Percentiles rank a stretch among this genome's conserved stretches.
Conservation (phyloP, 2,329 filamentous ascomycete species). For the Geosmithia putterillii region DNA sequence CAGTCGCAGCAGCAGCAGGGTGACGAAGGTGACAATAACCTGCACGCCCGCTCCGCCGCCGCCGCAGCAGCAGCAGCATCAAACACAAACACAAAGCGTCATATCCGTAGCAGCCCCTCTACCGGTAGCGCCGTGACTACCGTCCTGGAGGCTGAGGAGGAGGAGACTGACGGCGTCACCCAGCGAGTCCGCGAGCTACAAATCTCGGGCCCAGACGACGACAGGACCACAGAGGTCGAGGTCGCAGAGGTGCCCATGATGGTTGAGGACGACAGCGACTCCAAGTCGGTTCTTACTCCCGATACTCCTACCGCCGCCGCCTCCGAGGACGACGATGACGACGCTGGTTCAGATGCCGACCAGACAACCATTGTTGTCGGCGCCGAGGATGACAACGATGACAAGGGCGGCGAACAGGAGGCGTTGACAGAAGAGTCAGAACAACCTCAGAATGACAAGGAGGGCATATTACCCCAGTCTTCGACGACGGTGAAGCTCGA, state of each 20-base stretch:
- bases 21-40: slow-evolving; percentile 29
- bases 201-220: slow-evolving; percentile 41
- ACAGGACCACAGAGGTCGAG: slow-evolving; percentile 22
- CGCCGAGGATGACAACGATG: neutral
- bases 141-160: slow-evolving; percentile 73
- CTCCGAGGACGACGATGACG: slow-evolving; percentile 4
- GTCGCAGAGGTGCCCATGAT: slow-evolving; percentile 27
- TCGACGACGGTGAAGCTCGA: neutral
- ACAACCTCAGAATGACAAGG: too few relatives aligned
- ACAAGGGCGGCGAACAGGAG: neutral
- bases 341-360: slow-evolving; percentile 2
- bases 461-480: neutral
- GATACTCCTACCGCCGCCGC: neutral
- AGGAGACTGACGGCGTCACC: slow-evolving; percentile 40
- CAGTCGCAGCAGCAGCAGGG: slow-evolving; percentile 5
- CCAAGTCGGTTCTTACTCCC: neutral
- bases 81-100: slow-evolving; percentile 64
- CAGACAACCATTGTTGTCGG: slow-evolving; percentile 12
- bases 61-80: too few relatives aligned
- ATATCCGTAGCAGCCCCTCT: slow-evolving; percentile 69
- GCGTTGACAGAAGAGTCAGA: neutral
- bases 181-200: slow-evolving; percentile 33
- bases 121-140: slow-evolving; percentile 69
- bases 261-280: slow-evolving; percentile 16
- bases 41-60: slow-evolving; percentile 26